These are phyloP conservation scores for Cercospora sp. DNA, from an alignment of 2,329 filamentous ascomycete species.

Conservation along the genomic window DNA sequence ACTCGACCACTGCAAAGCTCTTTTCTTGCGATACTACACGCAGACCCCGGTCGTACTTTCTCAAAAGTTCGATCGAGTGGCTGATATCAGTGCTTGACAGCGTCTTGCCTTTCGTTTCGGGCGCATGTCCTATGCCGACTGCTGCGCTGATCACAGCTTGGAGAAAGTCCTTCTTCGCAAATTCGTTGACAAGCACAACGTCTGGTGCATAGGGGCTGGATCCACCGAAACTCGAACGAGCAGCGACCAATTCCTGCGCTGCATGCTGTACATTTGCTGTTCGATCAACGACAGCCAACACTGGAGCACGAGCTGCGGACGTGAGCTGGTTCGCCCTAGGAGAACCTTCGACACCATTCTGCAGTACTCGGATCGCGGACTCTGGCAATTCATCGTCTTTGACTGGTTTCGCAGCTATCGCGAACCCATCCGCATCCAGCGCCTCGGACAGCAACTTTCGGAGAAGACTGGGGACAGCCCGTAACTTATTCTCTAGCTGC, in stretches of 20 bases:
- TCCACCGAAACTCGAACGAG: slow-evolving; percentile 58
- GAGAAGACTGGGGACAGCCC: slow-evolving; percentile 40
- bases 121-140: not conserved
- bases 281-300: slow-evolving; percentile 61
- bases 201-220: slow-evolving; percentile 63
- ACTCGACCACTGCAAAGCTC: slow-evolving; percentile 31
- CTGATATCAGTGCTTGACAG: slow-evolving; percentile 1
- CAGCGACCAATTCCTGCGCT: slow-evolving; percentile 54
- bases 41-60: slow-evolving; percentile 14
- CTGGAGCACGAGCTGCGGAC: slow-evolving; percentile 39
- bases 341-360: slow-evolving; percentile 32
- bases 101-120: slow-evolving; percentile 6
- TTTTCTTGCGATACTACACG: slow-evolving; percentile 29
- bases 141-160: slow-evolving; percentile 46
- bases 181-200: slow-evolving; percentile 65
- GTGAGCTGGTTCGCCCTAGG: slow-evolving; percentile 37
- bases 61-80: slow-evolving; percentile 11
- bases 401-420: slow-evolving; percentile 42
- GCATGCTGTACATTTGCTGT: slow-evolving; percentile 57
- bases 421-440: slow-evolving; percentile 53
- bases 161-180: slow-evolving; percentile 56
- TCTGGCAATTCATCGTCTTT: slow-evolving; percentile 31
- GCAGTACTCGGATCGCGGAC: slow-evolving; percentile 37
- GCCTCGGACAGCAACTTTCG: slow-evolving; percentile 43
- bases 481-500: slow-evolving; percentile 45